These are phyloP conservation scores for Corynespora cassiicola DNA, from an alignment of 2,329 filamentous ascomycete genomes.

Conservation along the genomic window DNA sequence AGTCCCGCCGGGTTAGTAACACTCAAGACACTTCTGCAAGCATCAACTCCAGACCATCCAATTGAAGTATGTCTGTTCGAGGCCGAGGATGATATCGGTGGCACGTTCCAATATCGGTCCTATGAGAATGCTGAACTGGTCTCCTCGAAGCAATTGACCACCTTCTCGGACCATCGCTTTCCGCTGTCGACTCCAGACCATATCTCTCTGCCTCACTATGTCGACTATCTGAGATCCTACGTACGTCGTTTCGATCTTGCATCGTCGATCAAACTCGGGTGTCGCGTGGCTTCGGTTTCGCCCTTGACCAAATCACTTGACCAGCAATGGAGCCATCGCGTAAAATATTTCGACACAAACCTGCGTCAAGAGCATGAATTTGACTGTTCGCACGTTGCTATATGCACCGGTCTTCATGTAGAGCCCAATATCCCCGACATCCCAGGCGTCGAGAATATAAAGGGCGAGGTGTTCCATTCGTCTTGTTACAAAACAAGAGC, in stretches of 20 bases:
- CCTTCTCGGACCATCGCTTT: constrained; percentile 59
- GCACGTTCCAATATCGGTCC: constrained; percentile 55
- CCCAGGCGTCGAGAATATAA: constrained; percentile 34
- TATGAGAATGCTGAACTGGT: constrained; percentile 61
- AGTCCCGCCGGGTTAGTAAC: constrained; percentile 36
- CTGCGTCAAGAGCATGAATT: constrained; percentile 22
- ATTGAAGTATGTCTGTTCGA: constrained; percentile 57
- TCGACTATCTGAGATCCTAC: constrained; percentile 36
- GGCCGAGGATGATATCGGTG: constrained; percentile 52
- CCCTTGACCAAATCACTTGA: constrained; percentile 23
- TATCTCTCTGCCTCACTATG: constrained; percentile 39
- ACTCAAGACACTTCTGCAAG: constrained; percentile 37
- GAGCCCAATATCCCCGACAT: constrained; percentile 36
- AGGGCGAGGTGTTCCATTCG: constrained; percentile 34
- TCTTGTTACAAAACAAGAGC: constrained; percentile 35
- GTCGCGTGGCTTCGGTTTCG: constrained; percentile 28
- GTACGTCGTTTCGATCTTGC: constrained; percentile 31
- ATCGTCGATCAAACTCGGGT: constrained; percentile 31
- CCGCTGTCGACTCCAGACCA: constrained; percentile 47
- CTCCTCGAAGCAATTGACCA: constrained; percentile 58
- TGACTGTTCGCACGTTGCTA: constrained; percentile 37
- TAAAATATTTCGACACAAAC: constrained; percentile 28
- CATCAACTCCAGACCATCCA: constrained; percentile 36
- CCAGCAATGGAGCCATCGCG: constrained; percentile 33
- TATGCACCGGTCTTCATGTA: constrained; percentile 40